Evolutionary conservation across 164 flowering plant species (phyloP).

Genomic region (Vitis rotundifolia): DNA sequence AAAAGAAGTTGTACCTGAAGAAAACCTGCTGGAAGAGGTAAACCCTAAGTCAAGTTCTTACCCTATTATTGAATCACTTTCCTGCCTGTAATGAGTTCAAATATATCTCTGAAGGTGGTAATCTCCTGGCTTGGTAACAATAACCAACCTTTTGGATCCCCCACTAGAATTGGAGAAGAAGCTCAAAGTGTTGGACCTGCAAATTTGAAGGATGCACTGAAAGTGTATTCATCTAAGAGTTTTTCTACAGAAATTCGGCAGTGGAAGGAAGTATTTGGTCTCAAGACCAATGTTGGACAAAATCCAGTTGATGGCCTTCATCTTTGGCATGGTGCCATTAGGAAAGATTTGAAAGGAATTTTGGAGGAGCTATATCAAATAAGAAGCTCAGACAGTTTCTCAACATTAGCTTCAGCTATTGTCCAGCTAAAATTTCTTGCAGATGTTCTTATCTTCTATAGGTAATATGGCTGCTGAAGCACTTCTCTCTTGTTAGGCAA

Average conservation of each 20-base stretch:
- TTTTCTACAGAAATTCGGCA: constrained; percentile 16
- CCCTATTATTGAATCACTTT: constrained; percentile 3
- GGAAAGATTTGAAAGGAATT: constrained; percentile 49
- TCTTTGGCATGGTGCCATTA: constrained; percentile 63
- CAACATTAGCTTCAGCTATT: constrained; percentile 36
- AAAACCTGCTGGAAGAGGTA: constrained; percentile 73
- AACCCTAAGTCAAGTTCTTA: not conserved
- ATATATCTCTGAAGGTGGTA: constrained; percentile 53
- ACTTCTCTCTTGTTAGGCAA: constrained; percentile 4
- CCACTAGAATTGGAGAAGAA: constrained; percentile 17
- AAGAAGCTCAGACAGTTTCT: constrained; percentile 32
- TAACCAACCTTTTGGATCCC: constrained; percentile 16
- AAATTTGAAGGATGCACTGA: constrained; percentile 22
- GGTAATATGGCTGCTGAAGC: constrained; percentile 42
- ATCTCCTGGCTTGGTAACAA: constrained; percentile 58
- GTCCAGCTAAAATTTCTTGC: constrained; percentile 58
- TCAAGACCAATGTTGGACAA: constrained; percentile 12
- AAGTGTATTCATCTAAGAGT: constrained; percentile 20
- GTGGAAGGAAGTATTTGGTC: constrained; percentile 10
- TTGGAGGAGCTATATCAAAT: constrained; percentile 45
- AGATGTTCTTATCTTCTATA: constrained; percentile 63
- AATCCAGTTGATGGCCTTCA: constrained; percentile 47
- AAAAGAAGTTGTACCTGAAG: constrained; percentile 57
- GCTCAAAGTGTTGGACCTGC: constrained; percentile 20
- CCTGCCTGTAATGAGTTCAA: constrained; percentile 6